Base-by-base conservation (phyloP, 2,329 filamentous ascomycete species). In the Trichoderma harzianum region DNA sequence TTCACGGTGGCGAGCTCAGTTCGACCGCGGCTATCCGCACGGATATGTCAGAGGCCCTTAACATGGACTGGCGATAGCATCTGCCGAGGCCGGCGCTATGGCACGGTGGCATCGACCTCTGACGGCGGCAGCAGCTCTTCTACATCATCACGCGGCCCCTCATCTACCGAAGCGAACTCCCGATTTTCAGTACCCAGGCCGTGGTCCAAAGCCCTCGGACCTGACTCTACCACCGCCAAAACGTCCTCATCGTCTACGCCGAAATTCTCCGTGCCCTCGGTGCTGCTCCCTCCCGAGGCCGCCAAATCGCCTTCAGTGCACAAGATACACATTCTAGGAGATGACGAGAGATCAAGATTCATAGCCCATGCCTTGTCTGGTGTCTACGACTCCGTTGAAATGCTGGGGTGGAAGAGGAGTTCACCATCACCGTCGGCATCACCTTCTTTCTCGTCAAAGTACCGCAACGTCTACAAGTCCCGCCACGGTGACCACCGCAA, bases 11-110 rank as follows among this genome's bases (percentile, higher is more conserved):
- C 81, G 75, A 75, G 75, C 73, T 71, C 79, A 72, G 81, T 81
- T 75, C 79, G 82, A 76, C 79, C 80, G 80, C 83, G 85, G 81
- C 79, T 82, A 76, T 79, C 80, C 78, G 82, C 83, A 79, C 81
- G 81, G 78, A 83, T 83, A 83, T 77, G 80, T 69, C 77, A 77
- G 73, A 80, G 71, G 77, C 74, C 74, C 58, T 73, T 78, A 71
- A 71, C 65, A 86, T 87, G 85, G 76, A 77, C 75, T 58, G 79
- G 69, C 81, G 78, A 81, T 86, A 83, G 79, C 78, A 70, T 74
- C 51, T 74, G 70, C 21, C 78, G 75, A 73, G 79, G 80, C 81
- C 80, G 78, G 82, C 77, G 79, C 73, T 79, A 80, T 74, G 76
- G 78, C 73, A 79, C 76, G 8, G 79, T 78, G 69, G 53, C 77